phyloP scores from a whole-genome alignment of 768 basidiomycete genomes.

The Panellus pusillus region DNA sequence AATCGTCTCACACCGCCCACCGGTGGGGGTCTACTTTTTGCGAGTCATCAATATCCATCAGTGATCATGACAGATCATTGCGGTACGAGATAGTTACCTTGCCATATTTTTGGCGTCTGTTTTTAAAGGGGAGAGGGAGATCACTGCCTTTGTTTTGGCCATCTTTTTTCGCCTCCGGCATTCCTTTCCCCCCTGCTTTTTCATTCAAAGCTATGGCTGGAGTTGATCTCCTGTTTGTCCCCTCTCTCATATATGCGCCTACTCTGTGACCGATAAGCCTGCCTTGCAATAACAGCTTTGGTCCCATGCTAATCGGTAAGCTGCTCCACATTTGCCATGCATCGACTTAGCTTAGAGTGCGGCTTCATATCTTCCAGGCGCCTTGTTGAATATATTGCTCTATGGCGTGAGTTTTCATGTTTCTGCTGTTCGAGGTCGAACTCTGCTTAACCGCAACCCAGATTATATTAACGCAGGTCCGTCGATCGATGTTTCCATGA shows the following conservation, averaged over 20 bases:
- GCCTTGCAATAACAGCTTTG: neutral
- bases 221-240: conserved; percentile 17
- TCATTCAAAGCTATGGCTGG: conserved; percentile 18
- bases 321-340: neutral
- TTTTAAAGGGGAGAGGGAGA: too few relatives aligned
- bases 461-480: conserved; percentile 8
- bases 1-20: too few relatives aligned
- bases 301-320: conserved; percentile 12
- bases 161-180: too few relatives aligned
- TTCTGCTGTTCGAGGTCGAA: too few relatives aligned
- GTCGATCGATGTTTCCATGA: too few relatives aligned
- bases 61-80: too few relatives aligned
- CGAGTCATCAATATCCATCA: too few relatives aligned
- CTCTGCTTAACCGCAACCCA: neutral
- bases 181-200: too few relatives aligned
- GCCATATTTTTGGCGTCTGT: too few relatives aligned
- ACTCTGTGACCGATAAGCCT: neutral
- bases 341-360: neutral
- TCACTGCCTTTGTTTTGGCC: too few relatives aligned
- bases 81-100: too few relatives aligned
- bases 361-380: neutral
- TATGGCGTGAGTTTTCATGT: conserved; percentile 9
- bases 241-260: neutral
- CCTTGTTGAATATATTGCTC: conserved; percentile 9
- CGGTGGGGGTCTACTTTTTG: too few relatives aligned